phyloP scores from a whole-genome alignment of 2,329 filamentous ascomycete species.

The Aspergillus ochraceoroseus region DNA sequence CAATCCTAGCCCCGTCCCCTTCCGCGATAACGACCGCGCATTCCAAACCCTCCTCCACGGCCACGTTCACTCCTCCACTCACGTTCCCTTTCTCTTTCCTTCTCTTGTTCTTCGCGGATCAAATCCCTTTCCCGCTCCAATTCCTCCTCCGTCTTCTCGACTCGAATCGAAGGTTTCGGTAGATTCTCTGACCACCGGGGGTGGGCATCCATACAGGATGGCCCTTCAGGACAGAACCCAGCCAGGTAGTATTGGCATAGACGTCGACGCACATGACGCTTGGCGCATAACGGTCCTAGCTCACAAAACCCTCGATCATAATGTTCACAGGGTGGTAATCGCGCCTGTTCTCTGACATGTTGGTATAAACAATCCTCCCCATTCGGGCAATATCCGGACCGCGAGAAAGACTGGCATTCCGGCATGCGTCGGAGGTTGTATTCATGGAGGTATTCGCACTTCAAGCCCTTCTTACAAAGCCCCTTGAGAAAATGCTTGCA shows the following conservation, averaged over 20 bases:
- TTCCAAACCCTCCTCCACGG: constrained; percentile 45
- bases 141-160: constrained; percentile 71
- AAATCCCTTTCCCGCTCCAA: constrained; percentile 54
- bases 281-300: constrained; percentile 77
- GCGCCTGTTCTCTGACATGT: constrained; percentile 77
- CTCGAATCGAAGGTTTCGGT: constrained; percentile 53
- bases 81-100: constrained; percentile 51
- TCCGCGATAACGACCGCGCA: constrained; percentile 42
- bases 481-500: constrained; percentile 99
- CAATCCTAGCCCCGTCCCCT: constrained; percentile 42
- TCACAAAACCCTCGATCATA: constrained; percentile 95
- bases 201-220: constrained; percentile 71
- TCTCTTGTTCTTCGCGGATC: constrained; percentile 57
- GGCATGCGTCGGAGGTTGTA: constrained; percentile 98
- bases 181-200: constrained; percentile 69
- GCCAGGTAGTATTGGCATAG: constrained; percentile 83
- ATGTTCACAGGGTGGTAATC: constrained; percentile 75
- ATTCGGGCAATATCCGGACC: constrained; percentile 91
- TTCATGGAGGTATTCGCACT: constrained; percentile 96
- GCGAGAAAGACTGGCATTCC: constrained; percentile 93
- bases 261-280: constrained; percentile 78
- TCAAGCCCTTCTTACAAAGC: constrained; percentile 94
- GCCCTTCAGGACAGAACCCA: constrained; percentile 87
- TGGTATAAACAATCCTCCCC: constrained; percentile 94
- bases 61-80: constrained; percentile 52